Percentiles rank a stretch among this genome's conserved stretches.
Conservation (phyloP, 805 yeast genomes). For the Metschnikowia lachancei region DNA sequence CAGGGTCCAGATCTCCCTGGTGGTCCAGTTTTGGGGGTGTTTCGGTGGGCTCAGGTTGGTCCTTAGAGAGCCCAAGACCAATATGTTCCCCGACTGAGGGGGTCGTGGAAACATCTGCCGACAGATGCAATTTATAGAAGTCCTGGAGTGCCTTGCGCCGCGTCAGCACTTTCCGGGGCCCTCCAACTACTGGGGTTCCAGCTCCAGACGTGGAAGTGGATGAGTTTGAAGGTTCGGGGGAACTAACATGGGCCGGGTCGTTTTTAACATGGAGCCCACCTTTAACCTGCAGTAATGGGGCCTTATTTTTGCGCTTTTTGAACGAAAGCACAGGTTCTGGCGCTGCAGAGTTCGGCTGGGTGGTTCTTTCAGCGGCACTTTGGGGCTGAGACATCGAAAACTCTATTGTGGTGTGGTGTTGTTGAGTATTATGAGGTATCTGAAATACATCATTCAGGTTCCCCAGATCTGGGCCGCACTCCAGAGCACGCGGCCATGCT, state of each 20-base stretch:
- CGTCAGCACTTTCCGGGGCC: constrained; percentile 35
- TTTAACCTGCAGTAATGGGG: constrained; percentile 2
- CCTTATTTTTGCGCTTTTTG: constrained; percentile 23
- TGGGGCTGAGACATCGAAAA: not conserved
- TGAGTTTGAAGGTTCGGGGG: not conserved
- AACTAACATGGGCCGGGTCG: not conserved
- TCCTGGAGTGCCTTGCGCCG: constrained; percentile 43
- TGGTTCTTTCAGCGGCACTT: not conserved
- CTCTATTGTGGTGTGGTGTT: not conserved
- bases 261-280: not conserved
- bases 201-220: constrained; percentile 2
- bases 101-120: not conserved
- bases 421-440: too few relatives aligned
- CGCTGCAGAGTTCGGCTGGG: constrained; percentile 2
- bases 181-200: constrained; percentile 7
- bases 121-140: constrained; percentile 33
- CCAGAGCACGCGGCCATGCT: too few relatives aligned
- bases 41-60: not conserved
- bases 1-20: not conserved
- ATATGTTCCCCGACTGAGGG: not conserved
- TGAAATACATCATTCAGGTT: too few relatives aligned
- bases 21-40: not conserved
- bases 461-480: not conserved
- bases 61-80: not conserved
- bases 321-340: constrained; percentile 28